A percentile compares a stretch with the other conserved stretches of the same genome.
phyloP scores from a whole-genome alignment of 768 basidiomycete species.

The Suillus lakei region DNA sequence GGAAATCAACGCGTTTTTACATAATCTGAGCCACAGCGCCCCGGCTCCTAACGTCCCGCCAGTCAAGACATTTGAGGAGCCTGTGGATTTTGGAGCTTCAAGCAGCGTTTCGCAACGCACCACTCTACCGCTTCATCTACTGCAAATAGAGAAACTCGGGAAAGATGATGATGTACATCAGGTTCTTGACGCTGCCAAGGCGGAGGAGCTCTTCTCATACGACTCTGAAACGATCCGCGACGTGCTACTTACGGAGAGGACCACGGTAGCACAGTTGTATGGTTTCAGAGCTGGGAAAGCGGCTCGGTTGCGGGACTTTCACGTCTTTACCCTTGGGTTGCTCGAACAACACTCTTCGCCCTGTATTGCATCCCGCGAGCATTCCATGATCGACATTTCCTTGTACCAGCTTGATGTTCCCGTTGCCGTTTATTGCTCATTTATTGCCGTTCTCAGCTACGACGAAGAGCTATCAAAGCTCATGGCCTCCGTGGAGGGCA shows the following conservation, averaged over 20 bases:
- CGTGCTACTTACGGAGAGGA: conserved; percentile 69
- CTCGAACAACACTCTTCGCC: conserved; percentile 48
- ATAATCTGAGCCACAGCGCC: conserved; percentile 48
- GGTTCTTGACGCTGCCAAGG: conserved; percentile 48
- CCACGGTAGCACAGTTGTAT: conserved; percentile 72
- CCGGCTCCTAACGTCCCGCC: conserved; percentile 36
- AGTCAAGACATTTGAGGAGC: conserved; percentile 57
- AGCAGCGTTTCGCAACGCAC: conserved; percentile 33
- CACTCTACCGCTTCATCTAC: conserved; percentile 46
- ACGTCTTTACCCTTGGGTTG: conserved; percentile 55
- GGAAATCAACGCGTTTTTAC: conserved; percentile 61
- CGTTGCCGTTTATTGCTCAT: conserved; percentile 63
- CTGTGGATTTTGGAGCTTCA: conserved; percentile 58
- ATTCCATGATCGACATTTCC: conserved; percentile 61
- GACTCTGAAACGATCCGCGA: conserved; percentile 62
- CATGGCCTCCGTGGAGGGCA: conserved; percentile 53
- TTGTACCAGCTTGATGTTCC: conserved; percentile 71
- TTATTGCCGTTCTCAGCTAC: conserved; percentile 61
- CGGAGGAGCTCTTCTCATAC: conserved; percentile 55
- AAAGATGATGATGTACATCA: conserved; percentile 48
- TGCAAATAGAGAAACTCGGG: conserved; percentile 51
- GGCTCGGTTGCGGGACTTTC: conserved; percentile 65
- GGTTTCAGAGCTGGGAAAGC: conserved; percentile 75
- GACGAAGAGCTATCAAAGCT: conserved; percentile 60
- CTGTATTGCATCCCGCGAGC: conserved; percentile 54